These are phyloP conservation scores for Pleurotus platypus DNA, from an alignment of 768 basidiomycete genomes.

Conservation along the genomic window DNA sequence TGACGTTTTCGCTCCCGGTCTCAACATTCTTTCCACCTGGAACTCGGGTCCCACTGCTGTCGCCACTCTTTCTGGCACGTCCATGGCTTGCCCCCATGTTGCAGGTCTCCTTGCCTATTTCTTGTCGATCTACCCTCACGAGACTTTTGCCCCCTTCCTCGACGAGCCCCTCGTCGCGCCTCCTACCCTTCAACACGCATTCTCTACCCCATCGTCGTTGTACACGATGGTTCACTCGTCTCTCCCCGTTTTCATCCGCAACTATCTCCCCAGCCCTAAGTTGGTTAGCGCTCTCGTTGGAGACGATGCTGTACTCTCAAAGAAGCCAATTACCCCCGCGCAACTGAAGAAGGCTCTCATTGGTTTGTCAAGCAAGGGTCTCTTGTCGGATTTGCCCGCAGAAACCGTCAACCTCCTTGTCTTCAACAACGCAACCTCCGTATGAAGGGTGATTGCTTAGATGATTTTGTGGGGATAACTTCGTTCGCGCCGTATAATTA, in stretches of 20 bases:
- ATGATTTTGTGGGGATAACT: too few species aligned
- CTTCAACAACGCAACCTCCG: conserved; percentile 74
- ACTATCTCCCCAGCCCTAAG: conserved; percentile 52
- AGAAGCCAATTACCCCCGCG: conserved; percentile 21
- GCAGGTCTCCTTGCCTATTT: conserved; percentile 91
- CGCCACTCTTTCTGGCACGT: conserved; percentile 84
- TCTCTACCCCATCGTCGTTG: conserved; percentile 35
- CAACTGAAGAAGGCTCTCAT: conserved; percentile 78
- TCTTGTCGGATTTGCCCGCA: conserved; percentile 46
- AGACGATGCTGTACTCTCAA: neutral
- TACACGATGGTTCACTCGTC: conserved; percentile 53
- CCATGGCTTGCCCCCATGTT: conserved; percentile 93
- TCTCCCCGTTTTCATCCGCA: conserved; percentile 56
- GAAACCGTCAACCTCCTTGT: conserved; percentile 70
- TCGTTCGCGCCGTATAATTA: too few species aligned
- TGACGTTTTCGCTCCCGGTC: conserved; percentile 87
- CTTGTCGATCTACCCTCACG: conserved; percentile 79
- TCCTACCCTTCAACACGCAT: conserved; percentile 26
- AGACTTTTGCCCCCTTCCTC: conserved; percentile 54
- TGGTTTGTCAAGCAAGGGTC: conserved; percentile 47
- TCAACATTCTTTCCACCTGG: conserved; percentile 90
- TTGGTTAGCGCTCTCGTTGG: conserved; percentile 37
- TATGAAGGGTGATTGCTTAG: neutral
- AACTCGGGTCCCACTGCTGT: conserved; percentile 57
- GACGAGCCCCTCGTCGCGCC: conserved; percentile 32